These are phyloP conservation scores for Monosporascus sp. DNA, from an alignment of 2,329 filamentous ascomycete species.

Conservation along the genomic window DNA sequence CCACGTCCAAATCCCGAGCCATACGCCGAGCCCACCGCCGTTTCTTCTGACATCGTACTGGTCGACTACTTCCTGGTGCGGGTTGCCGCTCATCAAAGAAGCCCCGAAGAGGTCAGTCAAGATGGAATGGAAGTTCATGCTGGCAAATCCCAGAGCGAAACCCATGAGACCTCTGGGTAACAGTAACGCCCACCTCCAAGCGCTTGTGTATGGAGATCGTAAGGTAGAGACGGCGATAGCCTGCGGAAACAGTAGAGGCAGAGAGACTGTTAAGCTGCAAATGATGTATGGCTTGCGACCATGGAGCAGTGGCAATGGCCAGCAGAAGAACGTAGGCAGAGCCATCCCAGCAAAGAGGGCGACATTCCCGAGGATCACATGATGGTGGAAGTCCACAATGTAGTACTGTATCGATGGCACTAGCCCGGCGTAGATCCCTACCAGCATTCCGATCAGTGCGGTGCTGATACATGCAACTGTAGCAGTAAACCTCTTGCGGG, in stretches of 20 bases:
- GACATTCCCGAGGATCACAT: constrained; percentile 68
- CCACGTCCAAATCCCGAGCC: constrained; percentile 75
- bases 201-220: constrained; percentile 49
- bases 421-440: constrained; percentile 73
- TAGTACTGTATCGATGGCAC: constrained; percentile 77
- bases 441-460: constrained; percentile 62
- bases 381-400: constrained; percentile 64
- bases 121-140: constrained; percentile 70
- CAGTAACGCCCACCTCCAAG: constrained; percentile 58
- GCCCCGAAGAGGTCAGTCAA: constrained; percentile 73
- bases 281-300: constrained; percentile 76
- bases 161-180: constrained; percentile 63
- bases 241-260: constrained; percentile 73
- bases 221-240: constrained; percentile 58
- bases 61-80: constrained; percentile 67
- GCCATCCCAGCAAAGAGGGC: constrained; percentile 67
- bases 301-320: constrained; percentile 71
- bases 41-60: constrained; percentile 66
- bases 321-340: constrained; percentile 64
- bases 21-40: constrained; percentile 74
- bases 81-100: constrained; percentile 66
- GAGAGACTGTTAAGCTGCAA: constrained; percentile 59
- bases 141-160: constrained; percentile 65
- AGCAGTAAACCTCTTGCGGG: constrained; percentile 65
- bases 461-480: constrained; percentile 68